Percentiles rank a stretch among this genome's conserved stretches.
Evolutionary conservation across 352 stramenopile species (phyloP).

Genomic region (Aphanomyces cochlioides): DNA sequence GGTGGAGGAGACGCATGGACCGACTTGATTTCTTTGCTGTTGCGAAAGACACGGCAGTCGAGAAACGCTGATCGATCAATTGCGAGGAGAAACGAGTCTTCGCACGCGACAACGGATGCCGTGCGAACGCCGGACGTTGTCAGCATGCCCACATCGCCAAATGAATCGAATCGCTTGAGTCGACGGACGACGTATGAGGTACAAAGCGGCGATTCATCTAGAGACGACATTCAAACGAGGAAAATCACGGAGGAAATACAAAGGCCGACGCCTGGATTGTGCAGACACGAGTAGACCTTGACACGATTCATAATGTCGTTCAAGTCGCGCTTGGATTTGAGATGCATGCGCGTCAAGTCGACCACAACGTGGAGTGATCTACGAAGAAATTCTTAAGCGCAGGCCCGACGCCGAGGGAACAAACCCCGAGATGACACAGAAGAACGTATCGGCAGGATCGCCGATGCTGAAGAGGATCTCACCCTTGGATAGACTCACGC

Average conservation of each 20-base stretch:
- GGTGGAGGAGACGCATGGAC: not conserved
- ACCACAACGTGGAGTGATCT: constrained; percentile 60
- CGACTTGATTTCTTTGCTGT: constrained; percentile 53
- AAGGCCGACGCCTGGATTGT: constrained; percentile 51
- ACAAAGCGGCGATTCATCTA: constrained; percentile 37
- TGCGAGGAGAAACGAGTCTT: constrained; percentile 66
- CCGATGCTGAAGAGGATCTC: constrained; percentile 68
- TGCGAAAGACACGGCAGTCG: constrained; percentile 51
- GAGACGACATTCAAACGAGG: constrained; percentile 5
- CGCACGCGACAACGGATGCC: constrained; percentile 59
- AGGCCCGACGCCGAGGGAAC: not conserved
- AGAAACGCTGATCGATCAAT: constrained; percentile 64
- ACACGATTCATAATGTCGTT: constrained; percentile 68
- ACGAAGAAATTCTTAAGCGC: not conserved
- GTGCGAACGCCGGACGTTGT: constrained; percentile 55
- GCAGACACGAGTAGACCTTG: constrained; percentile 60
- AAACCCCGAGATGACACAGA: constrained; percentile 67
- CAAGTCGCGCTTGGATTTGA: constrained; percentile 63
- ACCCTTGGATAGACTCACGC: constrained; percentile 57
- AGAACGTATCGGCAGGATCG: constrained; percentile 66
- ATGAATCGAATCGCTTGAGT: constrained; percentile 65
- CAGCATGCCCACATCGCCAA: constrained; percentile 63
- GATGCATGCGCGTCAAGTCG: constrained; percentile 62
- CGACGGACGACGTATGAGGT: constrained; percentile 56
- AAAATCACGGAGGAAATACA: constrained; percentile 28